phyloP scores from a whole-genome alignment of 176 grass and related monocot genomes.

The Oryza meridionalis region DNA sequence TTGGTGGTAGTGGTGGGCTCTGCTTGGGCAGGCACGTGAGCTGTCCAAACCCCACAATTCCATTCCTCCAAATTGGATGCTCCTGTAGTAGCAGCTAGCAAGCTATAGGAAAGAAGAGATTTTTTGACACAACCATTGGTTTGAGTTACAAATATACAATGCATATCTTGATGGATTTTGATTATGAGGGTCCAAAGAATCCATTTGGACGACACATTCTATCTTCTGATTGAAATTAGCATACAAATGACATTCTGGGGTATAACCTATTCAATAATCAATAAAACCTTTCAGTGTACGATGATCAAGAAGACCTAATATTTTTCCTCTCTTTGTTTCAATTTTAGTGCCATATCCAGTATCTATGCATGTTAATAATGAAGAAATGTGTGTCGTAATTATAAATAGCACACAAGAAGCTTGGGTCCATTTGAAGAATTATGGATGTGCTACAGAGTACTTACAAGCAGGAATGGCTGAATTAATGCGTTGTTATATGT shows the following conservation, averaged over 20 bases:
- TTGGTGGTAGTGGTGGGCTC: constrained; percentile 40
- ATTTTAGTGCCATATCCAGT: constrained; percentile 2
- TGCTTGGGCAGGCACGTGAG: constrained; percentile 25
- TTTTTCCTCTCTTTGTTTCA: constrained; percentile 9
- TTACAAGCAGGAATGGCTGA: neutral
- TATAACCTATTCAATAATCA: constrained; percentile 6
- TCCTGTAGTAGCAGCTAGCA: constrained; percentile 34
- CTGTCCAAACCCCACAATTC: constrained; percentile 36
- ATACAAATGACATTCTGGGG: neutral
- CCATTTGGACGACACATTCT: neutral
- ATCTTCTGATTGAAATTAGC: neutral
- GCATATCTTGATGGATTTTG: neutral
- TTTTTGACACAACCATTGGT: constrained; percentile 28
- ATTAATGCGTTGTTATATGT: neutral
- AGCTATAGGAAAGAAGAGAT: neutral
- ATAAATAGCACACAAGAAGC: constrained; percentile 9
- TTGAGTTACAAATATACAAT: neutral
- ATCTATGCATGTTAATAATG: constrained; percentile 14
- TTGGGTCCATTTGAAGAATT: constrained; percentile 18
- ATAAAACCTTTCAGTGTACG: neutral
- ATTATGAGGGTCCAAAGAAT: neutral
- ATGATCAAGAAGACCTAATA: neutral
- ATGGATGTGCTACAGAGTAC: neutral
- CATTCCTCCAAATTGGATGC: constrained; percentile 6
- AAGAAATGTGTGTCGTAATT: neutral